A percentile compares a stretch with the other conserved stretches of the same genome.
phyloP scores from a whole-genome alignment of 192 early-diverging fungal species.

The Linnemannia elongata region DNA sequence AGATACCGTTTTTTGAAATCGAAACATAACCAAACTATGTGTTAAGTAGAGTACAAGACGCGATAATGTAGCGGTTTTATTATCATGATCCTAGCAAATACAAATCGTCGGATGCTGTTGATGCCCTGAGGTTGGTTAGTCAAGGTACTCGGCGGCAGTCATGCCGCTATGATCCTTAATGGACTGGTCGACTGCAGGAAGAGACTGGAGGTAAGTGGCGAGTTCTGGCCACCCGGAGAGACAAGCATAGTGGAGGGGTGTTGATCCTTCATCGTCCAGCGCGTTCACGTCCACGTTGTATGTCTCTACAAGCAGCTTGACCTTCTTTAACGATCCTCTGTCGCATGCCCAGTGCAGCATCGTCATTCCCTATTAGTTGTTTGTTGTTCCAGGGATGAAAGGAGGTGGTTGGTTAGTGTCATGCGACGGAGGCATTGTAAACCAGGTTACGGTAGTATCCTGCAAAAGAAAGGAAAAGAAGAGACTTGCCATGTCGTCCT shows the following conservation, averaged over 20 bases:
- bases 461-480: neutral
- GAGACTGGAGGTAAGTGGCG: constrained; percentile 20
- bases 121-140: neutral
- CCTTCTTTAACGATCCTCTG: constrained; percentile 61
- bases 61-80: neutral
- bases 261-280: constrained; percentile 46
- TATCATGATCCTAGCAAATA: neutral
- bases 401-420: neutral
- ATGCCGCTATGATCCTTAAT: constrained; percentile 37
- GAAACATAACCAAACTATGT: neutral
- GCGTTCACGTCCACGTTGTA: constrained; percentile 51
- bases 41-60: neutral
- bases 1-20: neutral
- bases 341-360: constrained; percentile 69
- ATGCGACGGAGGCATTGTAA: too few relatives aligned
- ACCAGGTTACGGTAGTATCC: too few relatives aligned
- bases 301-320: constrained; percentile 56
- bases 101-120: neutral
- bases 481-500: constrained; percentile 36
- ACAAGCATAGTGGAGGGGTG: constrained; percentile 43
- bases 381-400: neutral
- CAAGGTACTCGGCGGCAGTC: constrained; percentile 34
- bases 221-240: constrained; percentile 47
- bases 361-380: constrained; percentile 59
- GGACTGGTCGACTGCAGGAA: constrained; percentile 27